Conservation (phyloP, 2,329 filamentous ascomycete species). For the Fusarium irregulare region DNA sequence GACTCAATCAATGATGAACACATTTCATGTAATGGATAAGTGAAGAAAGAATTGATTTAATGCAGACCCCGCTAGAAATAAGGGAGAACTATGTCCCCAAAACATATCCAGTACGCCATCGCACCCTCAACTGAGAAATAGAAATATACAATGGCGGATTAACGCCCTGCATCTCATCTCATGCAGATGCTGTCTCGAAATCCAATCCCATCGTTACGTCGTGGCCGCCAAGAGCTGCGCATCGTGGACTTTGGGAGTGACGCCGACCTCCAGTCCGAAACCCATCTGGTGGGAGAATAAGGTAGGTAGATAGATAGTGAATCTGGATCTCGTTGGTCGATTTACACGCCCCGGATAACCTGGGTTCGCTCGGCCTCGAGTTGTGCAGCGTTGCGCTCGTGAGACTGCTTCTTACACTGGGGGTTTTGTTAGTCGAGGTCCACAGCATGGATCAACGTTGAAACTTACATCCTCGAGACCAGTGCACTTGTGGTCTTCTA, state of each 20-base stretch:
- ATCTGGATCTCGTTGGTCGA: constrained; percentile 7
- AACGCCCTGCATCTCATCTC: constrained; percentile 37
- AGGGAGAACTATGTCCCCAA: constrained; percentile 28
- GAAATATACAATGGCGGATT: constrained; percentile 41
- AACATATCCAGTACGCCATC: constrained; percentile 45
- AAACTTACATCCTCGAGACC: constrained; percentile 84
- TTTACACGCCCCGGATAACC: constrained; percentile 89
- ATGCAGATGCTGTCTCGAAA: constrained; percentile 32
- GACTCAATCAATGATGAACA: not conserved
- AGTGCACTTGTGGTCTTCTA: constrained; percentile 94
- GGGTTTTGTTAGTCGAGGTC: constrained; percentile 9
- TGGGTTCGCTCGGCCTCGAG: constrained; percentile 92
- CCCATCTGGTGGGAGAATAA: not conserved
- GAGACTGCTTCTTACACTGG: constrained; percentile 94
- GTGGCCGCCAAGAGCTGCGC: constrained; percentile 39
- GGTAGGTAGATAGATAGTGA: not conserved
- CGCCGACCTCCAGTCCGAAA: constrained; percentile 31
- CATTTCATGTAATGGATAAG: constrained; percentile 9
- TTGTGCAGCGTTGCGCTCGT: constrained; percentile 92
- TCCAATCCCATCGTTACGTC: constrained; percentile 43
- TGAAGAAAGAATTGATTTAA: constrained; percentile 36
- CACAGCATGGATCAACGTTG: not conserved
- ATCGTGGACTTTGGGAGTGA: constrained; percentile 29
- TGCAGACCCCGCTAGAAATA: constrained; percentile 38
- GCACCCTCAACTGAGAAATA: constrained; percentile 40